Base-by-base conservation (phyloP, 2,329 filamentous ascomycete genomes). In the Paecilomyces formosus region DNA sequence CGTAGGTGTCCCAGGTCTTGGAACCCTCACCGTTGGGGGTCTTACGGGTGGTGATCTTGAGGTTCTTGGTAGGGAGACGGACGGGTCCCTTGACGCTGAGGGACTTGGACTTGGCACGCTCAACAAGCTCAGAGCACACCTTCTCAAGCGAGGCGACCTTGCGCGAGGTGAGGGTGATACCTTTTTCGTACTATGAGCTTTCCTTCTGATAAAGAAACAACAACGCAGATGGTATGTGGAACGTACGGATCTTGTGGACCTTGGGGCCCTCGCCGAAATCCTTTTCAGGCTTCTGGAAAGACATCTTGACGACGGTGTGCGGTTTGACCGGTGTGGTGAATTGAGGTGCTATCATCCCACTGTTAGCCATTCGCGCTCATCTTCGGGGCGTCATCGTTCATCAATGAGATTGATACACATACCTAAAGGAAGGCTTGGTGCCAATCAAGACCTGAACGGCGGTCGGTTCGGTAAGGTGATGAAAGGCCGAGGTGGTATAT, bases 21-120 rank as follows among this genome's bases (percentile, higher is more conserved):
- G 89, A 95, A 83, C 94, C 94, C 87, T 99, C 94, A 89, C 94
- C 94, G 82, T 90, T 94, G 79, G 94, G 94, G 67, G 94, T 97
- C 89, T 99, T 99, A 76, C 94, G 89, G 85, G 94, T 96, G 78
- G 90, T 91, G 85, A 96, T 87, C 85, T 94, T 91, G 74, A 97
- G 86, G 78, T 86, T 90, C 88, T 97, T 96, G 84, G 92, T 97
- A 73, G 94, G 92, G 74, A 97, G 89, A 76, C 93, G 92, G 80
- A 97, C 93, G 77, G 93, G 92, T 75, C 94, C 93, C 89, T 97
- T 97, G 83, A 96, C 91, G 78, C 89, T 89, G 75, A 99, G 90
- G 78, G 95, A 92, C 92, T 99, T 99, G 84, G 84, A 87, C 85
- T 96, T 96, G 76, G 94, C 92, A 76, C 94, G 93, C 82, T 99